Conservation (phyloP, 78 protist genomes). For the Reticulomyxa filosa region DNA sequence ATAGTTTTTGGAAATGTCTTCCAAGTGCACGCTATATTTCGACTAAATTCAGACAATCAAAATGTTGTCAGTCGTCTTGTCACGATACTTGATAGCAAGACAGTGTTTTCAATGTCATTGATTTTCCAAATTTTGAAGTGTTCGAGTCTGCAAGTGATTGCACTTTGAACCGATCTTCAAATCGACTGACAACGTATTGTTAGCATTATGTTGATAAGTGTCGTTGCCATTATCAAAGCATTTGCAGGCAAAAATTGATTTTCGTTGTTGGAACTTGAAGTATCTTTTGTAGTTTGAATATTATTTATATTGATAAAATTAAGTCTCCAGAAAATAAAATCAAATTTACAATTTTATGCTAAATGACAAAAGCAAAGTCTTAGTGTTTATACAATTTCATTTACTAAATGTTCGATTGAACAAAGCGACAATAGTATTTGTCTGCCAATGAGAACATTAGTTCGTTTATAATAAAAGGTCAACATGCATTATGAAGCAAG, state of each 20-base stretch:
- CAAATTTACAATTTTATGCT: conserved; percentile 74
- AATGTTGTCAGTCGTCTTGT: conserved; percentile 89
- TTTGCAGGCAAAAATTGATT: background rate
- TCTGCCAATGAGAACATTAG: conserved; percentile 48
- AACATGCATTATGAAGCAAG: conserved; percentile 82
- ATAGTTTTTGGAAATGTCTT: conserved; percentile 77
- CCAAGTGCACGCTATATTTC: conserved; percentile 82
- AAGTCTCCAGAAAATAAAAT: conserved; percentile 59
- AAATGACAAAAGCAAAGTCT: conserved; percentile 75
- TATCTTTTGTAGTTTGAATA: conserved; percentile 3
- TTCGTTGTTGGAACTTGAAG: background rate
- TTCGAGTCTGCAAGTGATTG: conserved; percentile 51
- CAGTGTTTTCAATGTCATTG: conserved; percentile 41
- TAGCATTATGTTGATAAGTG: background rate
- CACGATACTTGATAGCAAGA: conserved; percentile 70
- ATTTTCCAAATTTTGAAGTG: conserved; percentile 71
- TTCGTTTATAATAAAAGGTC: conserved; percentile 77
- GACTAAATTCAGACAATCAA: conserved; percentile 83
- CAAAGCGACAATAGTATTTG: conserved; percentile 73
- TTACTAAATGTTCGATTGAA: conserved; percentile 78
- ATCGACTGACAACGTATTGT: background rate
- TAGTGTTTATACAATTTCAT: conserved; percentile 66
- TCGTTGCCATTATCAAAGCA: background rate
- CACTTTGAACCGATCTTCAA: conserved; percentile 37
- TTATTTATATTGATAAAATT: conserved; percentile 49